Conservation (phyloP, 164 flowering plant species). For the Sextonia rubra region DNA sequence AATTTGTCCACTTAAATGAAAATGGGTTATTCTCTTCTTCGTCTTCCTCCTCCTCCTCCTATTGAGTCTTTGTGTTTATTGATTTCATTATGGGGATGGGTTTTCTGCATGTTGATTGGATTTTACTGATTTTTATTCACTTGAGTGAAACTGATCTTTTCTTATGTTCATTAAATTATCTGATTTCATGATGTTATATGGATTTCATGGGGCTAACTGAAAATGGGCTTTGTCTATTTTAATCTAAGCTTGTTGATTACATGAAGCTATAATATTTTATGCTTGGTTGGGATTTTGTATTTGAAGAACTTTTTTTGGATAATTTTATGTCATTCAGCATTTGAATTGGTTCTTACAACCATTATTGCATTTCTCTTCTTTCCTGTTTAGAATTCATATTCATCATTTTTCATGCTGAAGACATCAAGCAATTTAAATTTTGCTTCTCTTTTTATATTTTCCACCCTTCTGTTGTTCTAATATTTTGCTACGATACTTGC, state of each 20-base stretch:
- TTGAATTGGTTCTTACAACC: not conserved
- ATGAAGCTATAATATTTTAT: not conserved
- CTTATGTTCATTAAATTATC: not conserved
- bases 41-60: no score
- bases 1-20: no score
- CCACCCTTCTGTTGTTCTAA: not conserved
- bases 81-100: not conserved
- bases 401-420: not conserved
- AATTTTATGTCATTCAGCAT: not conserved
- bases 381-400: not conserved
- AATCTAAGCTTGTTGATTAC: not conserved
- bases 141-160: slow-evolving; percentile 1
- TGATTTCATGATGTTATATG: not conserved
- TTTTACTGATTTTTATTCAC: not conserved
- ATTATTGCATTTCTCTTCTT: not conserved
- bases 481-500: not conserved
- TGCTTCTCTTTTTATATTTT: not conserved
- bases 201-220: not conserved
- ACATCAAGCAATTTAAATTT: not conserved
- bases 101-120: not conserved
- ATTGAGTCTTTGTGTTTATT: no score
- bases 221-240: not conserved
- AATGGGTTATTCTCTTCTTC: no score
- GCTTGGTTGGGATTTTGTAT: not conserved
- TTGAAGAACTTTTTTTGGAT: not conserved